Base-by-base conservation (phyloP, 108 stramenopile species). In the Stephanodiscus triporus region DNA sequence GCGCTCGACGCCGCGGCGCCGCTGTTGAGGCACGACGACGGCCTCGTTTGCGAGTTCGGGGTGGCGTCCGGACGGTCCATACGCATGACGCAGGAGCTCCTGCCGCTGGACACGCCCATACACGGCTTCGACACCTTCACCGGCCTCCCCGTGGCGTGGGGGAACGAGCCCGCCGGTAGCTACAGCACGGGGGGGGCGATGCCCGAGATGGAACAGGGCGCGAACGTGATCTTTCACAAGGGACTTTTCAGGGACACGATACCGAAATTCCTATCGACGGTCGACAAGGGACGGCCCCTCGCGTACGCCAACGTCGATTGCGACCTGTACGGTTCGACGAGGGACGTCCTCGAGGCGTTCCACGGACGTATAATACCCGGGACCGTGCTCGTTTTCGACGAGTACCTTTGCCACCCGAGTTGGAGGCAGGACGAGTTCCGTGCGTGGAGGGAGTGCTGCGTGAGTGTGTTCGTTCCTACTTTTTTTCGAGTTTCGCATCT, bases 71-170 rank as follows among this genome's bases (percentile, higher is more conserved):
- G 94, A 13, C 82, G 91, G 11, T 85, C 83, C 50, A 63, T 91
- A 24, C 79, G 94, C 26, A 90, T 95, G 89, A 87, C 88, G 5
- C 90, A 92, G 63, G 94, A 95, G 68, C 78, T 95, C 55, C 51
- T 95, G 17, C 92, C 94, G 0, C 56, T 92, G 34, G 83, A 88
- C 60, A 78, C 77, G 47, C 66, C 66, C 20, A 83, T 92, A 47
- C 88, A 95, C 70, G 91, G 94, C 27, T 95, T 95, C 85, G 94
- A 95, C 75, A 95, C 94, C 4, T 95, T 95, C 65, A 95, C 91
- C 1, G 94, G 94, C 36, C 72, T 95, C 22, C 94, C 94, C 2
- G 85, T 89, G 53, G 84, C 91, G 14, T 95, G 94, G 94, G 90
- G 90, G 1, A 83, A 75, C 23, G 89, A 91, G 67, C 90, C 89